Conservation (phyloP, 805 yeast genomes). For the Lipomyces spencermartinsiae region DNA sequence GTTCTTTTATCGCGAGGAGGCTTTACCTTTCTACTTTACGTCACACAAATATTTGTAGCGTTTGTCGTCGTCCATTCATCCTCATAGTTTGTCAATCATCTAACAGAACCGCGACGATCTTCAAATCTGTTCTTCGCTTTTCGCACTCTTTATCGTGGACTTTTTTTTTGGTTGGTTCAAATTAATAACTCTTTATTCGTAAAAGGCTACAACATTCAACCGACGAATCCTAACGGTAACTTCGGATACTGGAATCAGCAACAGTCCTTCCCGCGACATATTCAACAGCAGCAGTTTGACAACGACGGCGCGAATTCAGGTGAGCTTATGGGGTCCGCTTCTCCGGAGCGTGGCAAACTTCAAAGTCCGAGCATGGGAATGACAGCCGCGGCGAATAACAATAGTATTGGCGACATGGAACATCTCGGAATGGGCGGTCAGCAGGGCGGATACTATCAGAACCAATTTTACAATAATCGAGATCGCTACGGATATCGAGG, state of each 20-base stretch:
- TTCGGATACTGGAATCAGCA: slow-evolving; percentile 25
- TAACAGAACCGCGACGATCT: not conserved
- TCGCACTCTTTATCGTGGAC: not conserved
- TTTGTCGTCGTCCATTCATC: not conserved
- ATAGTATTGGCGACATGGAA: not conserved
- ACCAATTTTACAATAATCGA: slow-evolving; percentile 1
- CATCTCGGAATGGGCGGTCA: not conserved
- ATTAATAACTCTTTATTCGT: slow-evolving; percentile 12
- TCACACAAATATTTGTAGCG: not conserved
- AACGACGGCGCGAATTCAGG: not conserved
- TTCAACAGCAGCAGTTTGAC: not conserved
- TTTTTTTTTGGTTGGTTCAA: slow-evolving; percentile 1
- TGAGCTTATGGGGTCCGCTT: not conserved
- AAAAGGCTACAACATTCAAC: slow-evolving; percentile 16
- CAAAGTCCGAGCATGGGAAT: slow-evolving; percentile 1
- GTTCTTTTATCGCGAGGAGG: not conserved
- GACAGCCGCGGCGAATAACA: not conserved
- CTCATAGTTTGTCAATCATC: not conserved
- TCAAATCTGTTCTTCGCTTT: not conserved
- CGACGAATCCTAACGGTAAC: slow-evolving; percentile 2
- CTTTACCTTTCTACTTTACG: not conserved
- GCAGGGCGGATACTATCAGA: not conserved
- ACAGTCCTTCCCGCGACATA: slow-evolving; percentile 4
- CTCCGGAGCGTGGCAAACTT: not conserved
- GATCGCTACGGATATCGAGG: slow-evolving; percentile 16